Conservation (phyloP, 2,329 filamentous ascomycete genomes). For the Cladophialophora psammophila region DNA sequence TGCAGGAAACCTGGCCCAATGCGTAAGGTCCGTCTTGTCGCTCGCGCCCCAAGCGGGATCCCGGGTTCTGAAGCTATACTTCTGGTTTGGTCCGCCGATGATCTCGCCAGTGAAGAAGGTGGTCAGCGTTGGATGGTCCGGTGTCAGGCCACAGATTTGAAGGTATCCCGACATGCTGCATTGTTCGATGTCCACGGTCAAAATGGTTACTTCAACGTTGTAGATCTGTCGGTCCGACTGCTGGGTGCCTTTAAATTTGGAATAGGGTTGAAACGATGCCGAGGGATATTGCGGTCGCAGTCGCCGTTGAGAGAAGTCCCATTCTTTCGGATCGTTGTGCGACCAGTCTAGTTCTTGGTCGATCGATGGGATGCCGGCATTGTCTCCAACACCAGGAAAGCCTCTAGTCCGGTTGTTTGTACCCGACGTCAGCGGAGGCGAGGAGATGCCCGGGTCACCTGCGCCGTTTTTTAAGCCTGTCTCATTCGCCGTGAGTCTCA, state of each 20-base stretch:
- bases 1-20: conserved; percentile 89
- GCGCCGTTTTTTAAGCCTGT: background rate
- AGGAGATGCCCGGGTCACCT: conserved; percentile 2
- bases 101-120: conserved; percentile 99
- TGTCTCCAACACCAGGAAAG: conserved; percentile 1
- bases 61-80: conserved; percentile 91
- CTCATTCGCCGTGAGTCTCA: background rate
- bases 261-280: conserved; percentile 84
- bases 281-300: conserved; percentile 77
- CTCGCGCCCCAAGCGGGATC: conserved; percentile 91
- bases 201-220: conserved; percentile 95
- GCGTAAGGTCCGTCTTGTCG: conserved; percentile 87
- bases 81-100: conserved; percentile 72
- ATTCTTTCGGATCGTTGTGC: conserved; percentile 25
- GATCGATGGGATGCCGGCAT: conserved; percentile 30
- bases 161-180: conserved; percentile 95
- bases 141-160: conserved; percentile 95
- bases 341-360: conserved; percentile 37
- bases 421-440: conserved; percentile 15
- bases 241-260: conserved; percentile 87
- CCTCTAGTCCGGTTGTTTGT: conserved; percentile 6
- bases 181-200: conserved; percentile 92
- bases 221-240: conserved; percentile 93
- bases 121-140: conserved; percentile 95
- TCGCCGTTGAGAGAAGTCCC: conserved; percentile 37